Evolutionary conservation across 176 grass and related monocot species (phyloP), one percentile per base, ranked within the genome.

Genomic region (Cymbopogon citratus): DNA sequence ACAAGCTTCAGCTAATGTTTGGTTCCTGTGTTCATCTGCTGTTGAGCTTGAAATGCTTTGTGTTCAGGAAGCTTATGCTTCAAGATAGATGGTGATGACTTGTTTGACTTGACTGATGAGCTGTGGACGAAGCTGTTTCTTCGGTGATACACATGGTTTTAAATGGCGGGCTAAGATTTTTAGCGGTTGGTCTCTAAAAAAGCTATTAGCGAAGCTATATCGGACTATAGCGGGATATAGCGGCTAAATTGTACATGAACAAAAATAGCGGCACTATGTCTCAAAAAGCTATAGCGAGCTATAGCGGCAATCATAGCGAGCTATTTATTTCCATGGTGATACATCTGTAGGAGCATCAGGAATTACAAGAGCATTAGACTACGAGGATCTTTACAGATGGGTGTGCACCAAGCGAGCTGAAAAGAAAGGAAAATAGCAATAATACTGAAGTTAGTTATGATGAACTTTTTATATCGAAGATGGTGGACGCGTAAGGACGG

Each of bases 361-460:
- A 71, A 14, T 78, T 27, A 10, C 28, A 28, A 69, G 38, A 49
- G 13, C 41, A 84, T 62, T 69, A 69, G 7, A 74, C 19, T 46
- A 81, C 14, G 21, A 49, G 6, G 24, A 29, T 86, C 88, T 86
- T 90, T 90, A 82, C 74, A 86, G 88, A 83, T 83, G 79, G 25
- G 39, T 78, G 66, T 62, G 77, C 61, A 86, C 49, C 62, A 61
- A 43, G 51, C 59, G 15, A 86, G 67, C 83, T 69, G 25, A 25
- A 79, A 83, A 38, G 25, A 70, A 24, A 74, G 51, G 35, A 68
- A 68, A 60, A 60, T 15, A 39, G 8, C 2, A 62, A 86, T 78
- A 52, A 79, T 74, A 77, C 66, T 65, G 21, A 51, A 7, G 80
- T 83, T 79, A 7, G 74, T 90, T 86, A 83, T 29, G 68, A 68